Percentiles rank a stretch among this genome's conserved stretches.
Evolutionary conservation across 331 rosid species (phyloP).

Genomic region (Rosa hybrid): DNA sequence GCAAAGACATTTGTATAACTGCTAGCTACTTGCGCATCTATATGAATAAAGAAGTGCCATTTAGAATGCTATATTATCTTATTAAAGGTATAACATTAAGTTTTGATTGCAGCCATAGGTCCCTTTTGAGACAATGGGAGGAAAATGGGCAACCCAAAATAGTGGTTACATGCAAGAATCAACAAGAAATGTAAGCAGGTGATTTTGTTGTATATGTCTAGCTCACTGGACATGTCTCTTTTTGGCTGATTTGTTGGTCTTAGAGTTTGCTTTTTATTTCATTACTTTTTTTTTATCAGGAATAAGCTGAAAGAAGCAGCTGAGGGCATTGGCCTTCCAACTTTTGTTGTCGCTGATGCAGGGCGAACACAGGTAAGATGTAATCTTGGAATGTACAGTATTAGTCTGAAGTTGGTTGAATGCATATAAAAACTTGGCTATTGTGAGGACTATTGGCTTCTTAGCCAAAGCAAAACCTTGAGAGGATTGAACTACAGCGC

Average conservation of each 20-base stretch:
- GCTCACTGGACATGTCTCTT: neutral
- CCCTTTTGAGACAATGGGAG: constrained; percentile 89
- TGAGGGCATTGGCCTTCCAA: constrained; percentile 79
- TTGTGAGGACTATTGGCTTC: neutral
- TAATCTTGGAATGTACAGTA: neutral
- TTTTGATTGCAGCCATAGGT: constrained; percentile 53
- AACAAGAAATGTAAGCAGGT: constrained; percentile 75
- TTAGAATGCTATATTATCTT: neutral
- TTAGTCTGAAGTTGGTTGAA: neutral
- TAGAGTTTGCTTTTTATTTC: constrained; percentile 12
- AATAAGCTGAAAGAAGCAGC: constrained; percentile 82
- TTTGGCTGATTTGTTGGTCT: constrained; percentile 5
- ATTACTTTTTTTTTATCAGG: constrained; percentile 41
- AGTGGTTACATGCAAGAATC: constrained; percentile 82
- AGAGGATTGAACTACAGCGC: neutral
- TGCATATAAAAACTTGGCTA: neutral
- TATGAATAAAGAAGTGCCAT: neutral
- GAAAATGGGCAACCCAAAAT: constrained; percentile 86
- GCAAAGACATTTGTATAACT: neutral
- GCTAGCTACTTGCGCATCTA: neutral
- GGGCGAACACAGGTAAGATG: constrained; percentile 87
- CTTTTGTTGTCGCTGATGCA: constrained; percentile 90
- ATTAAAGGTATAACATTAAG: neutral
- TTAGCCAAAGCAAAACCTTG: neutral
- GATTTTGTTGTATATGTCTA: neutral